These are phyloP conservation scores for Microbotryomycetes sp. DNA, from an alignment of 1,284 basidiomycete genomes.

Conservation along the genomic window DNA sequence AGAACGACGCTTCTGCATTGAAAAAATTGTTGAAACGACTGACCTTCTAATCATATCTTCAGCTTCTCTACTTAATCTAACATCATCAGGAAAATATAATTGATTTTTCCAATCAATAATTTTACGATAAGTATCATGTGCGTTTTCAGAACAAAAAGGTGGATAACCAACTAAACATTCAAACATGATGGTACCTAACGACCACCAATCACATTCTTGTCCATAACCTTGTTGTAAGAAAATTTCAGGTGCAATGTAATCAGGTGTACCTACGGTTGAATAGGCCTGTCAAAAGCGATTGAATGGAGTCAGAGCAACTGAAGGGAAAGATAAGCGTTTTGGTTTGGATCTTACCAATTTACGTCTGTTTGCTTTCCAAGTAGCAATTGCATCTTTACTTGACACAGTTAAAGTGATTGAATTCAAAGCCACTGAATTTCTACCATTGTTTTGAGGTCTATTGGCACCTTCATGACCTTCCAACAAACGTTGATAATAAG, in stretches of 20 bases:
- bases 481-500: constrained; percentile 89
- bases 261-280: constrained; percentile 96
- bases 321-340: background rate
- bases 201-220: constrained; percentile 57
- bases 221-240: constrained; percentile 97
- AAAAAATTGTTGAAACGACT: too few relatives aligned
- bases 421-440: constrained; percentile 93
- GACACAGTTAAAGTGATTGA: constrained; percentile 93
- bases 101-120: constrained; percentile 93
- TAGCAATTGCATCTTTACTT: constrained; percentile 85
- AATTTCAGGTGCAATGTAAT: constrained; percentile 98
- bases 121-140: constrained; percentile 97
- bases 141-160: constrained; percentile 58
- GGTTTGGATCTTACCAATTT: constrained; percentile 63
- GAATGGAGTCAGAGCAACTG: background rate
- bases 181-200: constrained; percentile 84
- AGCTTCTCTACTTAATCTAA: constrained; percentile 85
- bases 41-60: constrained; percentile 81
- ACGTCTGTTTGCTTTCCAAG: constrained; percentile 97
- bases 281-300: constrained; percentile 60
- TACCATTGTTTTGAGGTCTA: constrained; percentile 34
- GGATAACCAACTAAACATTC: constrained; percentile 78
- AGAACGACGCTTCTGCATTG: too few relatives aligned
- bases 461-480: constrained; percentile 47
- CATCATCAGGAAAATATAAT: constrained; percentile 90